Conservation (phyloP, 2,329 filamentous ascomycete genomes). For the Pleurostoma richardsiae region DNA sequence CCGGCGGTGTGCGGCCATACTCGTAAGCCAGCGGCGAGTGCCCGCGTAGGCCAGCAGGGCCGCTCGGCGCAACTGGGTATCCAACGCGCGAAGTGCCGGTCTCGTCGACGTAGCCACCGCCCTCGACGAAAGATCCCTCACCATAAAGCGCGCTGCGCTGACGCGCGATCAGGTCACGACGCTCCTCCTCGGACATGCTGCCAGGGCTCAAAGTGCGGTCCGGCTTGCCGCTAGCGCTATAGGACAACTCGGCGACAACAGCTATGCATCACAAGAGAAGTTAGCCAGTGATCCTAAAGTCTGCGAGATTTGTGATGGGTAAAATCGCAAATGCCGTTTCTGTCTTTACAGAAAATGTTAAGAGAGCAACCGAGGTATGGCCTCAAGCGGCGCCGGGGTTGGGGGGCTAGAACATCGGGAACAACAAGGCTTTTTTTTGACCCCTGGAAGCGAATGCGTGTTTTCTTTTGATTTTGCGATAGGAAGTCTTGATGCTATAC, state of each 20-base stretch:
- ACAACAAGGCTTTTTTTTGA: constrained; percentile 15
- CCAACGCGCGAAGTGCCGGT: constrained; percentile 57
- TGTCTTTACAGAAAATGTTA: constrained; percentile 16
- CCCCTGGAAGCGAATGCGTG: constrained; percentile 21
- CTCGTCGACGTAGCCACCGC: constrained; percentile 64
- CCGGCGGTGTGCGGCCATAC: constrained; percentile 35
- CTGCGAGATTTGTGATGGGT: not conserved
- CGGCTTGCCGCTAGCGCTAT: constrained; percentile 58
- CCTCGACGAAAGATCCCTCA: constrained; percentile 65
- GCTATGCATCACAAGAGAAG: constrained; percentile 35
- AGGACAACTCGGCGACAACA: constrained; percentile 40
- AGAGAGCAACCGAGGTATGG: constrained; percentile 1
- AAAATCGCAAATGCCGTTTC: not conserved
- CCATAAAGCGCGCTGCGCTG: constrained; percentile 94
- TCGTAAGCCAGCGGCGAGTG: constrained; percentile 79
- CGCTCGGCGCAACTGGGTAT: constrained; percentile 60
- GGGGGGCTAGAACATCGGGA: constrained; percentile 2
- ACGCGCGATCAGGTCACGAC: constrained; percentile 90
- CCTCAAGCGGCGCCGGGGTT: not conserved
- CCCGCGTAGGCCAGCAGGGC: constrained; percentile 62
- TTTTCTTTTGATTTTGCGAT: constrained; percentile 29
- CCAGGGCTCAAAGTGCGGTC: constrained; percentile 82
- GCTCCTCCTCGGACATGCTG: constrained; percentile 88
- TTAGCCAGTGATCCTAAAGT: constrained; percentile 17
- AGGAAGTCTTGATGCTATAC: constrained; percentile 56